phyloP scores from a whole-genome alignment of 352 stramenopile species.

The Phytophthora brassicae region DNA sequence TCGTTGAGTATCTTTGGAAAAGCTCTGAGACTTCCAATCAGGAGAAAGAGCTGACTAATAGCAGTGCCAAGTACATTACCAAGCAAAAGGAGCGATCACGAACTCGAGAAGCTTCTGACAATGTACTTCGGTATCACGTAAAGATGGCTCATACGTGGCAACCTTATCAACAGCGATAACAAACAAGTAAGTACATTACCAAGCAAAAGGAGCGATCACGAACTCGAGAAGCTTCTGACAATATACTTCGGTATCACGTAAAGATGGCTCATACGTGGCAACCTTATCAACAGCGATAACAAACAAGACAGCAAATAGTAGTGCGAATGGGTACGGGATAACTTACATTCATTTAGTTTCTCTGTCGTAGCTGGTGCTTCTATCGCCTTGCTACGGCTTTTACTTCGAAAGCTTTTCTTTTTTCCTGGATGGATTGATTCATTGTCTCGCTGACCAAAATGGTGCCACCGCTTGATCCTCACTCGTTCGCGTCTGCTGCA shows the following conservation, averaged over 20 bases:
- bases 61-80: conserved; percentile 1
- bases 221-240: conserved; percentile 10
- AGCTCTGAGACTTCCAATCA: conserved; percentile 20
- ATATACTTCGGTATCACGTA: conserved; percentile 58
- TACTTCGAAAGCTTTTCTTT: conserved; percentile 17
- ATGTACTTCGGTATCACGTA: conserved; percentile 58
- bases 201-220: conserved; percentile 13
- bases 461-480: conserved; percentile 17
- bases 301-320: not conserved
- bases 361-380: conserved; percentile 26
- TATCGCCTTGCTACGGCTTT: conserved; percentile 30
- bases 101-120: conserved; percentile 10
- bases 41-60: conserved; percentile 17
- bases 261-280: conserved; percentile 68
- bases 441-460: conserved; percentile 35
- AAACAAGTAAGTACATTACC: not conserved
- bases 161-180: conserved; percentile 23
- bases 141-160: conserved; percentile 68
- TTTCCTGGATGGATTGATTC: conserved; percentile 30
- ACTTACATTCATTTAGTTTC: conserved; percentile 40
- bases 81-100: conserved; percentile 13
- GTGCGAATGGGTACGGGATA: conserved; percentile 18
- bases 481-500: conserved; percentile 30
- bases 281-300: conserved; percentile 23
- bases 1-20: conserved; percentile 31